Conservation (phyloP, 768 basidiomycete species). For the Amylocystis lapponica region DNA sequence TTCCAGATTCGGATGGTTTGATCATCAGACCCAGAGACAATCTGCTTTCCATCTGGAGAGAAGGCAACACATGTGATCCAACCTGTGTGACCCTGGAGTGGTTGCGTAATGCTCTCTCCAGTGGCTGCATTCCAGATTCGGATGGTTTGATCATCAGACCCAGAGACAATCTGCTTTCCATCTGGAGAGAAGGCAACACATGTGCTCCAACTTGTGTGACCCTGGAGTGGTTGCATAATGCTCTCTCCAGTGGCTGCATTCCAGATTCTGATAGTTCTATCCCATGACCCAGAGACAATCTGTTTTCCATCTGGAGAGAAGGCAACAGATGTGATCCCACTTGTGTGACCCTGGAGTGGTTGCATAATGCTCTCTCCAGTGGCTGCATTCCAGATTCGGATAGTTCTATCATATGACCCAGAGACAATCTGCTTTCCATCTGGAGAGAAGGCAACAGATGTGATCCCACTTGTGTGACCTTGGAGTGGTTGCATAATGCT, state of each 20-base stretch:
- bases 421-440: conserved; percentile 17
- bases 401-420: conserved; percentile 8
- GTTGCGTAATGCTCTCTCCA: neutral
- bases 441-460: neutral
- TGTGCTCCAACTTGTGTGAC: conserved; percentile 8
- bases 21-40: conserved; percentile 26
- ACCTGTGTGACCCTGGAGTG: conserved; percentile 2
- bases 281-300: conserved; percentile 9
- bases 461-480: conserved; percentile 14
- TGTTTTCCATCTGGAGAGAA: conserved; percentile 9
- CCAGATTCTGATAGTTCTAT: conserved; percentile 9
- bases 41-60: conserved; percentile 22
- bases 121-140: conserved; percentile 9
- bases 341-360: conserved; percentile 12
- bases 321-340: conserved; percentile 21
- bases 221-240: conserved; percentile 6
- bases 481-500: neutral
- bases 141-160: conserved; percentile 4
- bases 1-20: conserved; percentile 26
- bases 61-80: conserved; percentile 16
- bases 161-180: conserved; percentile 9
- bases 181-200: conserved; percentile 17
- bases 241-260: neutral
- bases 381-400: conserved; percentile 19
- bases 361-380: conserved; percentile 9